These are phyloP conservation scores for Podila verticillata DNA, from an alignment of 192 early-diverging fungal genomes.

Conservation along the genomic window DNA sequence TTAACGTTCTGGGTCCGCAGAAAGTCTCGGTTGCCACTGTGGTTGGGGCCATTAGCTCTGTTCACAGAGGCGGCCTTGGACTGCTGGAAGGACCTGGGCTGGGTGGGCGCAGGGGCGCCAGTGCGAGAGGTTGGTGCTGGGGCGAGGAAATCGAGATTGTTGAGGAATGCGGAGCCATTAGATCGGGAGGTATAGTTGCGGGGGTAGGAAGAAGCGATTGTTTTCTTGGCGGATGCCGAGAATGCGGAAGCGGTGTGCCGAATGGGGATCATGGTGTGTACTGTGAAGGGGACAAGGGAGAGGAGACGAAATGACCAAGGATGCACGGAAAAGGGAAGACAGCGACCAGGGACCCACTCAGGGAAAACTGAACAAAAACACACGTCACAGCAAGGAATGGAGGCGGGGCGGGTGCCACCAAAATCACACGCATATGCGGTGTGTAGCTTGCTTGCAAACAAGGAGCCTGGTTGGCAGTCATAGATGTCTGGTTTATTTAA, in stretches of 20 bases:
- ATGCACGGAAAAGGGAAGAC: not conserved
- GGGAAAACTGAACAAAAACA: not conserved
- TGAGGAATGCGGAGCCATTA: conserved; percentile 44
- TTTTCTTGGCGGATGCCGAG: not conserved
- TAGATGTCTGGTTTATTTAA: too few relatives aligned
- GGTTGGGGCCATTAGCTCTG: not conserved
- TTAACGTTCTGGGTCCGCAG: not conserved
- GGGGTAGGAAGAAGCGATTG: not conserved
- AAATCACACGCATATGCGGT: not conserved
- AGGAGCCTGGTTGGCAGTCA: too few relatives aligned
- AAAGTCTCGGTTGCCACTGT: conserved; percentile 13
- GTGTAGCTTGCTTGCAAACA: too few relatives aligned
- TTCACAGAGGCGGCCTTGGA: not conserved
- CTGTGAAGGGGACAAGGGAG: not conserved
- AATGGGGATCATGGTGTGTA: not conserved
- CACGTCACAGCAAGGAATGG: too few relatives aligned
- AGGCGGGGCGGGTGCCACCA: not conserved
- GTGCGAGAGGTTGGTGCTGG: conserved; percentile 14
- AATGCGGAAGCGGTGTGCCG: not conserved
- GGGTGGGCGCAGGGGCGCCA: not conserved
- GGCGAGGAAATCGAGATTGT: conserved; percentile 44
- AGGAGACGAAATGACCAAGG: not conserved
- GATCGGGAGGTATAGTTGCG: conserved; percentile 34
- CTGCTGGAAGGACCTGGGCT: conserved; percentile 1
- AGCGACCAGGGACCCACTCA: not conserved